Base-by-base conservation (phyloP, 1,284 basidiomycete genomes). In the Uromyces viciae-fabae region DNA sequence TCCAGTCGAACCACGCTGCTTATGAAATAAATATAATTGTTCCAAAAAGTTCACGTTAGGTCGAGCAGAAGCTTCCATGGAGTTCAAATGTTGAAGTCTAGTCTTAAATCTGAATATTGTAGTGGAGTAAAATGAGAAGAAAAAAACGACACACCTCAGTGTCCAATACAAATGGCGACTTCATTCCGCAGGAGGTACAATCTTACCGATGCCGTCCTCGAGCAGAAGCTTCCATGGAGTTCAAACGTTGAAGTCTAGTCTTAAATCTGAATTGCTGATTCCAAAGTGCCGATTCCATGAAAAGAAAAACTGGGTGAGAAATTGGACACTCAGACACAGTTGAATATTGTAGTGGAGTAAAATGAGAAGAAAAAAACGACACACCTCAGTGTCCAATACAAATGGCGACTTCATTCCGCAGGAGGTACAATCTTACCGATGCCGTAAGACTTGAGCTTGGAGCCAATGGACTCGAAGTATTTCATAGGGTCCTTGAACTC, bases 371-470 rank as follows among this genome's bases (percentile, higher is more conserved):
- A 38, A 28, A 31, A 25, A 40, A 22, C 31, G 31, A n/a, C 88
- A 81, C 81, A 94, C 94, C 90, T 95, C 92, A 42, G 94, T 94
- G 86, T 98, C 92, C 62, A 95, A 92, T n/a, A 93, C 92, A 86
- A 98, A 99, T 19, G 95, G 94, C 90, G 98, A 96, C 83, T 92
- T 90, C 97, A 99, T 49, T 91, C 93, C 82, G 90, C 88, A 0
- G 97, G 97, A 81, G 97, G 97, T 28, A 98, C 90, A 82, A 99
- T 91, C 88, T 99, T 99, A 88, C 93, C 95, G 84, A 99, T 95
- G 42, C 97, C 97, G 85, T 91, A 94, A 68, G 90, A 87, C 84
- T 89, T 90, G 33, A 85, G 84, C 49, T 90, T 88, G 73, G 91
- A 89, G 9, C 92, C 90, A 84, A 97, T 93, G 79, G 91, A 91